These are phyloP conservation scores for Aspergillus bombycis DNA, from an alignment of 2,329 filamentous ascomycete species.

Conservation along the genomic window DNA sequence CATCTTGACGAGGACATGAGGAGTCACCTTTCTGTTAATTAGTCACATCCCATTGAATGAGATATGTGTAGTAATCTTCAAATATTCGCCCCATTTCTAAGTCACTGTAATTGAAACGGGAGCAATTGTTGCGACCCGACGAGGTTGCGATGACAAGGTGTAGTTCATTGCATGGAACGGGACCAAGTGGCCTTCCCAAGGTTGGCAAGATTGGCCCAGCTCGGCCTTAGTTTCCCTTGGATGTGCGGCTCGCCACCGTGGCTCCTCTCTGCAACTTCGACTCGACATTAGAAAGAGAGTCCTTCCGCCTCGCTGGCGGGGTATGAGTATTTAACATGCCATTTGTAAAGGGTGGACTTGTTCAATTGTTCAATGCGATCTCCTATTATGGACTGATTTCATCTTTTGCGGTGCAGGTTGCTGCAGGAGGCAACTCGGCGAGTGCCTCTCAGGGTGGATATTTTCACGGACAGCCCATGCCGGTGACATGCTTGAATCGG, in stretches of 20 bases:
- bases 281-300: conserved; percentile 6
- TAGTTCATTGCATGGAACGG: neutral
- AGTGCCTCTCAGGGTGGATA: conserved; percentile 36
- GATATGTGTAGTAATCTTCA: neutral
- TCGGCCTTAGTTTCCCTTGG: conserved; percentile 1
- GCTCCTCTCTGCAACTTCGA: conserved; percentile 2
- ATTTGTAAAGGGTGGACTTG: neutral
- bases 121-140: neutral
- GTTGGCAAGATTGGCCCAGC: neutral
- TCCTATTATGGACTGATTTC: conserved; percentile 20
- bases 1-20: conserved; percentile 25
- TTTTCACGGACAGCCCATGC: conserved; percentile 63
- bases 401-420: conserved; percentile 24
- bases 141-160: neutral
- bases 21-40: conserved; percentile 19
- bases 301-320: conserved; percentile 9
- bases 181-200: neutral
- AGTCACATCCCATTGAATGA: conserved; percentile 6
- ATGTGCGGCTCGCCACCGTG: conserved; percentile 3
- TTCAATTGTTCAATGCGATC: conserved; percentile 2
- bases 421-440: conserved; percentile 28
- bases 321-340: conserved; percentile 2
- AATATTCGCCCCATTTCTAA: neutral
- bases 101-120: neutral
- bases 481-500: conserved; percentile 73